These are phyloP conservation scores for Ogataea trehalophila DNA, from an alignment of 805 yeast species.

Conservation along the genomic window DNA sequence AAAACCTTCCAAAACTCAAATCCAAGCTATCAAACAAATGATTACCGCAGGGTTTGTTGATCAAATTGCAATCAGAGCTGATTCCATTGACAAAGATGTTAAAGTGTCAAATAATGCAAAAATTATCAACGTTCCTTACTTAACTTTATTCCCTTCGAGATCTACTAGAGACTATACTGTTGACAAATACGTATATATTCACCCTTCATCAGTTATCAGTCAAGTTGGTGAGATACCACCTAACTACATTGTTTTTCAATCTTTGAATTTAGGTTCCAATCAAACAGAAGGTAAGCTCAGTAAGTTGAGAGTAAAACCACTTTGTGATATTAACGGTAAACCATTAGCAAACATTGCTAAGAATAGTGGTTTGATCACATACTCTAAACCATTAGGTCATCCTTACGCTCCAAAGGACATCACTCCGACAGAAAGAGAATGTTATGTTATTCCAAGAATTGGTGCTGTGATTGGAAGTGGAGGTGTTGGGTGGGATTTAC, in stretches of 20 bases:
- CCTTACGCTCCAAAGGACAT: conserved; percentile 79
- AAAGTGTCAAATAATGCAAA: conserved; percentile 52
- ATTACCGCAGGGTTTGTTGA: conserved; percentile 90
- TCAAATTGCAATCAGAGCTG: conserved; percentile 83
- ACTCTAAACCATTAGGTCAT: conserved; percentile 87
- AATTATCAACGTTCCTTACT: conserved; percentile 60
- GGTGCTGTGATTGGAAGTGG: conserved; percentile 84
- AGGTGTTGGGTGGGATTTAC: conserved; percentile 88
- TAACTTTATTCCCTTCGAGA: conserved; percentile 45
- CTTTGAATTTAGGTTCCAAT: conserved; percentile 53
- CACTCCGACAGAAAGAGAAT: conserved; percentile 65
- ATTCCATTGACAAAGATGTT: conserved; percentile 59
- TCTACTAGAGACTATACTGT: conserved; percentile 32
- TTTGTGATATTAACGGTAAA: conserved; percentile 70
- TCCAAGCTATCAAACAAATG: conserved; percentile 83
- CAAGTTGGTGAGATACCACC: conserved; percentile 70
- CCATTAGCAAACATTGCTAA: conserved; percentile 78
- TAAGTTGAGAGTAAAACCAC: conserved; percentile 62
- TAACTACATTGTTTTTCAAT: conserved; percentile 66
- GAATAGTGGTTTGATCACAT: conserved; percentile 65
- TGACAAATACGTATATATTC: conserved; percentile 67
- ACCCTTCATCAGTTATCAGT: conserved; percentile 67
- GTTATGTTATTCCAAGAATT: conserved; percentile 86
- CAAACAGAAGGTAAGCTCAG: conserved; percentile 37
- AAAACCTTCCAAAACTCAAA: conserved; percentile 65